Conservation (phyloP, 805 yeast species). For the Wickerhamiella kurtzmanii region DNA sequence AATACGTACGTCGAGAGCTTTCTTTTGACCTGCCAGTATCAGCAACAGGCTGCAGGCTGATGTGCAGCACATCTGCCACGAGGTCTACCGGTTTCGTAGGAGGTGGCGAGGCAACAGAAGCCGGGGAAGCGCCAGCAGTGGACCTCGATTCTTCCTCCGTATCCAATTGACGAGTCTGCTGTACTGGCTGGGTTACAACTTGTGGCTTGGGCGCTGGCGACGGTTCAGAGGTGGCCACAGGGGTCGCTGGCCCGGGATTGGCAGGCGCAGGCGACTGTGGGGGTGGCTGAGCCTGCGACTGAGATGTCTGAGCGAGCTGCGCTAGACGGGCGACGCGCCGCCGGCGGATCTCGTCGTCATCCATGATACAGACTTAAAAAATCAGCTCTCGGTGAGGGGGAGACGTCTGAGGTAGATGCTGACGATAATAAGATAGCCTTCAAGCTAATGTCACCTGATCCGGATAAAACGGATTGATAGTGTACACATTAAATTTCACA, state of each 20-base stretch:
- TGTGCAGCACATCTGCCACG: background rate
- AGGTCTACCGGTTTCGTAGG: background rate
- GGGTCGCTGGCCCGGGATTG: background rate
- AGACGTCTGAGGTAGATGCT: no score
- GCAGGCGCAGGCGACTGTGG: background rate
- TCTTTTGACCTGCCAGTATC: background rate
- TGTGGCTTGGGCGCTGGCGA: no score
- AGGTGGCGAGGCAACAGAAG: background rate
- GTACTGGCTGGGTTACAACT: no score
- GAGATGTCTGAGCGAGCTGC: background rate
- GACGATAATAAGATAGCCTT: no score
- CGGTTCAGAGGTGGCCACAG: no score
- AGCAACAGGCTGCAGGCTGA: background rate
- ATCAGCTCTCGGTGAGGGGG: no score
- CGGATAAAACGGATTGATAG: no score
- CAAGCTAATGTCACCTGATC: no score
- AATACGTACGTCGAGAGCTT: background rate
- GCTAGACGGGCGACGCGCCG: slow-evolving; percentile 12
- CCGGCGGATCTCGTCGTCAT: slow-evolving; percentile 13
- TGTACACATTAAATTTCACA: no score
- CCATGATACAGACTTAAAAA: background rate
- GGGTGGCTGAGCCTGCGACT: background rate
- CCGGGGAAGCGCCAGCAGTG: no score
- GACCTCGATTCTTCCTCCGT: no score
- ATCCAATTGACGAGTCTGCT: no score